Percentiles rank a stretch among this genome's conserved stretches.
These are phyloP conservation scores for Ceratobasidium sp. DNA, from an alignment of 1,284 basidiomycete species.

Conservation along the genomic window DNA sequence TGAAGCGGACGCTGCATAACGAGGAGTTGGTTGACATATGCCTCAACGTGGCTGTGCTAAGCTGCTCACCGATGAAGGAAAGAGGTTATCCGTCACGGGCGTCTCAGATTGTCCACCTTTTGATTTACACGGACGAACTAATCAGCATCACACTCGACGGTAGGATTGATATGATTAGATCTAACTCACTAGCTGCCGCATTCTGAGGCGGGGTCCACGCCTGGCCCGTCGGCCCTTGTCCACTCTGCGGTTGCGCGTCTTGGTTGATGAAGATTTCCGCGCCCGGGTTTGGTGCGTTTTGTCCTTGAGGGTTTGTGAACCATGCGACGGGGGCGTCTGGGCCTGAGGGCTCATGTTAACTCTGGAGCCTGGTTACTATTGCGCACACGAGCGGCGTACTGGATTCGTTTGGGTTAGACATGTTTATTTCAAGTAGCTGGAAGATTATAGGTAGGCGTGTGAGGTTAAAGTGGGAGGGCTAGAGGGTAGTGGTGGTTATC, in stretches of 20 bases:
- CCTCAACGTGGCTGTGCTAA: not conserved
- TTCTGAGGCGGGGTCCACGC: conserved; percentile 24
- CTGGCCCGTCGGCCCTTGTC: conserved; percentile 16
- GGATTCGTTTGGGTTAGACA: no score
- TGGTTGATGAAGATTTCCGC: conserved; percentile 1
- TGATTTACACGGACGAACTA: not conserved
- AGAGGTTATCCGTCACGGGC: not conserved
- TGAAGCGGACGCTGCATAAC: conserved; percentile 2
- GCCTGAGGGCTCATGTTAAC: not conserved
- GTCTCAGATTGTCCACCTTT: not conserved
- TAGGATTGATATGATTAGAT: not conserved
- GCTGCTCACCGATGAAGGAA: conserved; percentile 3
- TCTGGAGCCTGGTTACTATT: not conserved
- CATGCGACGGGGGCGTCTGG: conserved; percentile 30
- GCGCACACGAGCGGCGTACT: no score
- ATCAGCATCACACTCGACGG: not conserved
- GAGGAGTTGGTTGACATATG: not conserved
- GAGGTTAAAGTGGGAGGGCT: no score
- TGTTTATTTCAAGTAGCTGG: no score
- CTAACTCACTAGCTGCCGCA: not conserved
- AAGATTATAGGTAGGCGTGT: no score
- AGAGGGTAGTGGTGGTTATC: no score
- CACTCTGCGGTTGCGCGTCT: conserved; percentile 18
- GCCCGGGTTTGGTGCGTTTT: conserved; percentile 18
- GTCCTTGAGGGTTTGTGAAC: conserved; percentile 18